phyloP scores from a whole-genome alignment of 495 filamentous ascomycete genomes.

The Hapsidospora chrysogenum region DNA sequence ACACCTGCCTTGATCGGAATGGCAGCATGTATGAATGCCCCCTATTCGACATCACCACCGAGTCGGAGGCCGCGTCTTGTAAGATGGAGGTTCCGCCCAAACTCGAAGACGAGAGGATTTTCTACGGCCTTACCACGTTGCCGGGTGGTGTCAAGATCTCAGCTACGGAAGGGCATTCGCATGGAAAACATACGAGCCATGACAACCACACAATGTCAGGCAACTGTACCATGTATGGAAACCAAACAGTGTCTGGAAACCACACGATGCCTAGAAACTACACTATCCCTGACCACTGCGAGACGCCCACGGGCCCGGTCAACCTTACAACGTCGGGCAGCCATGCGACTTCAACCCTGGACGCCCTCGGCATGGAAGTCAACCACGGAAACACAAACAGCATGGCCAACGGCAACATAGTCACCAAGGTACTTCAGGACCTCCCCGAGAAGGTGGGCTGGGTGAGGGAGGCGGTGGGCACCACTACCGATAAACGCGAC shows the following conservation, averaged over 20 bases:
- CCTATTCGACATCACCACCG: constrained; percentile 28
- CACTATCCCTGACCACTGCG: too few relatives aligned
- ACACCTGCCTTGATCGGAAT: constrained; percentile 36
- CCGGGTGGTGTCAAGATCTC: constrained; percentile 20
- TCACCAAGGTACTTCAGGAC: constrained; percentile 26
- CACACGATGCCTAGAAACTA: too few relatives aligned
- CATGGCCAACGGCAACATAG: constrained; percentile 18
- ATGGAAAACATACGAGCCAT: constrained; percentile 10
- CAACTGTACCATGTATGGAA: too few relatives aligned
- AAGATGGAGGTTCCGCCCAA: constrained; percentile 13
- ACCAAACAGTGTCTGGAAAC: too few relatives aligned
- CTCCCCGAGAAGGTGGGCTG: constrained; percentile 27
- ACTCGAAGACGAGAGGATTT: constrained; percentile 17
- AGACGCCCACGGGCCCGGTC: constrained; percentile 8
- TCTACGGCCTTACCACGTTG: constrained; percentile 13
- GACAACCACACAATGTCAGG: too few relatives aligned
- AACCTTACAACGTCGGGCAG: constrained; percentile 3
- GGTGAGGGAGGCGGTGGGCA: constrained; percentile 16
- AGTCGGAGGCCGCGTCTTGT: constrained; percentile 17
- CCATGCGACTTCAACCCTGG: constrained; percentile 2
- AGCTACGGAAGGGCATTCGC: neutral
- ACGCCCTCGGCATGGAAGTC: constrained; percentile 2
- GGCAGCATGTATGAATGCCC: constrained; percentile 38
- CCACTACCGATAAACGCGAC: too few relatives aligned
- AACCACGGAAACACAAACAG: constrained; percentile 21